Percentiles rank a stretch among this genome's conserved stretches.
These are phyloP conservation scores for Cryptococcus wingfieldii DNA, from an alignment of 1,284 basidiomycete species.

Conservation along the genomic window DNA sequence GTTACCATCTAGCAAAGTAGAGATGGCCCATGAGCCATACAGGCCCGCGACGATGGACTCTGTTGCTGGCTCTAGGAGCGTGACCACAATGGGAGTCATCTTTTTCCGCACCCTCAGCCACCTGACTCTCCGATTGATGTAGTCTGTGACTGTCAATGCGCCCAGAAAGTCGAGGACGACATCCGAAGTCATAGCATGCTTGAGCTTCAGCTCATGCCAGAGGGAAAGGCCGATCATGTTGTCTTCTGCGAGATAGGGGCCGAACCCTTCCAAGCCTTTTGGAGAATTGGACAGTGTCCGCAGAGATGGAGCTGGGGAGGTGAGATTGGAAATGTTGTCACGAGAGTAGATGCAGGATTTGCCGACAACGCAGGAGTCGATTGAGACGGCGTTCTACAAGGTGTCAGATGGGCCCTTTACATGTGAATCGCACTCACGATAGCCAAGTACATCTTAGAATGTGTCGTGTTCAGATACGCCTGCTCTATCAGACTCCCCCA, in stretches of 20 bases:
- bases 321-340: slow-evolving; percentile 57
- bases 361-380: slow-evolving; percentile 95
- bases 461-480: slow-evolving; percentile 92
- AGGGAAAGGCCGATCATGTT: slow-evolving; percentile 87
- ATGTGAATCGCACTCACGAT: slow-evolving; percentile 53
- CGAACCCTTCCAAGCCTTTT: slow-evolving; percentile 66
- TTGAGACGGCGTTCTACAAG: slow-evolving; percentile 55
- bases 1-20: slow-evolving; percentile 56
- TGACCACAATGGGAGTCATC: slow-evolving; percentile 74
- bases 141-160: slow-evolving; percentile 72
- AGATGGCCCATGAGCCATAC: slow-evolving; percentile 59
- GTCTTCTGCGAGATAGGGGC: slow-evolving; percentile 85
- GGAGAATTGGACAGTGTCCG: slow-evolving; percentile 28
- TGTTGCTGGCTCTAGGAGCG: slow-evolving; percentile 81
- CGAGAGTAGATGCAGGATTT: slow-evolving; percentile 94
- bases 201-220: slow-evolving; percentile 82
- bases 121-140: slow-evolving; percentile 76
- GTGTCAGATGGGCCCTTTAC: neutral
- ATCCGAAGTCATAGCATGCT: slow-evolving; percentile 82
- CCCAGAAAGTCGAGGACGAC: slow-evolving; percentile 84
- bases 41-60: slow-evolving; percentile 70
- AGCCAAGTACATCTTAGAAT: slow-evolving; percentile 98
- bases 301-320: slow-evolving; percentile 38
- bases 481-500: slow-evolving; percentile 85
- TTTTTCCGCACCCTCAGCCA: slow-evolving; percentile 93